phyloP scores from a whole-genome alignment of 2,329 filamentous ascomycete species.

The Cytospora paraplurivora region DNA sequence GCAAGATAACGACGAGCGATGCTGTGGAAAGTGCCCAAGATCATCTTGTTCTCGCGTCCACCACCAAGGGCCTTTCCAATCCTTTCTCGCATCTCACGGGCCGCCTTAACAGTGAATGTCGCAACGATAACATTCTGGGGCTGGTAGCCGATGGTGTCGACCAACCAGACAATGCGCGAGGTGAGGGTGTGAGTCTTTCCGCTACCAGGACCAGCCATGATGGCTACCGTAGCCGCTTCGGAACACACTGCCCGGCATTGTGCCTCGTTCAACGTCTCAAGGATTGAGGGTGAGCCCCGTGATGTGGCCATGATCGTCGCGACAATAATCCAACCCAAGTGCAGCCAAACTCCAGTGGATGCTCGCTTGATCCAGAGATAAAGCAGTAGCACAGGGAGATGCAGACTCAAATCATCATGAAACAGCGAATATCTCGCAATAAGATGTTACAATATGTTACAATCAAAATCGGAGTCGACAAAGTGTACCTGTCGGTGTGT shows the following conservation, averaged over 20 bases:
- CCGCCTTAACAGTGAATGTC: constrained; percentile 96
- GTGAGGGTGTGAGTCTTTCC: constrained; percentile 97
- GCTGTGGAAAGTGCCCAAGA: constrained; percentile 94
- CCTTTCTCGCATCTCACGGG: constrained; percentile 87
- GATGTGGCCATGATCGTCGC: constrained; percentile 25
- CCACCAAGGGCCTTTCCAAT: constrained; percentile 81
- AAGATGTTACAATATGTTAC: background rate
- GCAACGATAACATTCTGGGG: constrained; percentile 92
- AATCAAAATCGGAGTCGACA: background rate
- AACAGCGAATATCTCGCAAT: background rate
- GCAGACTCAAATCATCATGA: constrained; percentile 10
- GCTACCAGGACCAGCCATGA: constrained; percentile 67
- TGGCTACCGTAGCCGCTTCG: constrained; percentile 58
- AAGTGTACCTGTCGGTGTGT: background rate
- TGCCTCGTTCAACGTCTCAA: constrained; percentile 56
- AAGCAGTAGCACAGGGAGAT: constrained; percentile 12
- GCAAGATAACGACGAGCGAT: constrained; percentile 84
- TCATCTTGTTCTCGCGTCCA: constrained; percentile 71
- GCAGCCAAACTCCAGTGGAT: background rate
- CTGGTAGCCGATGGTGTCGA: constrained; percentile 69
- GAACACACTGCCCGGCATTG: constrained; percentile 60
- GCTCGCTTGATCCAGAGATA: background rate
- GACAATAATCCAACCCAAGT: constrained; percentile 15
- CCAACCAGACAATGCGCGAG: constrained; percentile 85
- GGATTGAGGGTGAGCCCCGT: constrained; percentile 37